Conservation (phyloP, 352 stramenopile genomes). For the Globisporangium carolinianum region DNA sequence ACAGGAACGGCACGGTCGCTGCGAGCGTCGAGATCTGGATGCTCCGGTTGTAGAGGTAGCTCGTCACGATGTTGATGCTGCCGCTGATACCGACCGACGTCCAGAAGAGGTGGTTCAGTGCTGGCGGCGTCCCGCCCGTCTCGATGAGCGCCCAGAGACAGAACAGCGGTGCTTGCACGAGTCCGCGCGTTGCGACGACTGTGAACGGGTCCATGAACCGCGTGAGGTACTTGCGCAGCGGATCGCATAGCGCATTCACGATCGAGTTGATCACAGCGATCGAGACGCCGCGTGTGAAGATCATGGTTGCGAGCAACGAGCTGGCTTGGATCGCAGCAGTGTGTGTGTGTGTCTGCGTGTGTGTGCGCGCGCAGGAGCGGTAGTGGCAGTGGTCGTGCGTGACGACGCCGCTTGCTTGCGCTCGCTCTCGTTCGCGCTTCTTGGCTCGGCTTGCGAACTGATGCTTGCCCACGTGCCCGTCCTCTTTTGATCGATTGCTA, state of each 20-base stretch:
- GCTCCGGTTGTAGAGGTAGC: slow-evolving; percentile 77
- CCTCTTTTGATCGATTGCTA: background rate
- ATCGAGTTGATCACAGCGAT: slow-evolving; percentile 78
- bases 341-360: too few species aligned
- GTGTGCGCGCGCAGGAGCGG: background rate
- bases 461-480: background rate
- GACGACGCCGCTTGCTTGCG: background rate
- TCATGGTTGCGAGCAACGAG: slow-evolving; percentile 20
- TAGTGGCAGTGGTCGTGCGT: background rate
- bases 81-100: slow-evolving; percentile 69
- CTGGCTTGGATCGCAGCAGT: too few species aligned
- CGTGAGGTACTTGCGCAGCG: slow-evolving; percentile 80
- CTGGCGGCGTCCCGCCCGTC: slow-evolving; percentile 36
- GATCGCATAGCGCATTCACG: slow-evolving; percentile 72
- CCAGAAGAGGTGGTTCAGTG: slow-evolving; percentile 78
- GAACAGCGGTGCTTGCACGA: slow-evolving; percentile 70
- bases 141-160: slow-evolving; percentile 59
- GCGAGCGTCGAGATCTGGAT: slow-evolving; percentile 83
- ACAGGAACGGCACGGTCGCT: slow-evolving; percentile 71
- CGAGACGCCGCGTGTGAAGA: slow-evolving; percentile 59
- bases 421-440: background rate
- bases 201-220: slow-evolving; percentile 81
- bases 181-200: slow-evolving; percentile 55
- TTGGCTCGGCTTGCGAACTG: background rate
- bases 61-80: slow-evolving; percentile 72